Evolutionary conservation across 352 stramenopile genomes (phyloP).

Genomic region (Globisporangium okanoganense): DNA sequence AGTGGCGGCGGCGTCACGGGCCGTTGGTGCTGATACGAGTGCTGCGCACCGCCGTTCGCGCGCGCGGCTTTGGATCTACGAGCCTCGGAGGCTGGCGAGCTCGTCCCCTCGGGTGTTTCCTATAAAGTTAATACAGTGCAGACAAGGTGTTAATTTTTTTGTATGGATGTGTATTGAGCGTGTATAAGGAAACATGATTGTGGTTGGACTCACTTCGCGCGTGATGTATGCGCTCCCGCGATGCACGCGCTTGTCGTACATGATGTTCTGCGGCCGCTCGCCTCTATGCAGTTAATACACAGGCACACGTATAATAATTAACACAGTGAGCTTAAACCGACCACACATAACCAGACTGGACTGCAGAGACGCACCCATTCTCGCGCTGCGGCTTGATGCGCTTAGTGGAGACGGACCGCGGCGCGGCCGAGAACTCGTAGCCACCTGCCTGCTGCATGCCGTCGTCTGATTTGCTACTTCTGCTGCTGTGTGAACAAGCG

Average conservation of each 20-base stretch:
- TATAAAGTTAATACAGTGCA: background rate
- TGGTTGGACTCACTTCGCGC: slow-evolving; percentile 30
- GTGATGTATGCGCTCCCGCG: slow-evolving; percentile 92
- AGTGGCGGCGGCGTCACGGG: slow-evolving; percentile 83
- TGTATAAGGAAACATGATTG: too few species aligned
- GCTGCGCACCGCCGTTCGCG: background rate
- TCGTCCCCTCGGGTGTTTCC: slow-evolving; percentile 28
- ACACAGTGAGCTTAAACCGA: background rate
- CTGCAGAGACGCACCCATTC: slow-evolving; percentile 25
- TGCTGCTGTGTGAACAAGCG: background rate
- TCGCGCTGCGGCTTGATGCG: slow-evolving; percentile 50
- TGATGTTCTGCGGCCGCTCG: slow-evolving; percentile 87
- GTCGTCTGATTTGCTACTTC: background rate
- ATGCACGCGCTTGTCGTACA: slow-evolving; percentile 92
- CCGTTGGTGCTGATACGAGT: slow-evolving; percentile 22
- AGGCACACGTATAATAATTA: background rate
- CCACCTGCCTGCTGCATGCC: slow-evolving; percentile 40
- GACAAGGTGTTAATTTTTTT: too few species aligned
- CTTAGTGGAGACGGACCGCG: slow-evolving; percentile 72
- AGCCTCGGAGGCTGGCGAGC: background rate
- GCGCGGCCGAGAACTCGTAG: slow-evolving; percentile 72
- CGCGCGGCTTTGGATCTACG: slow-evolving; percentile 11
- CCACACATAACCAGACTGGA: background rate
- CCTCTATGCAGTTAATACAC: slow-evolving; percentile 8
- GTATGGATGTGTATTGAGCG: too few species aligned